Percentiles rank a stretch among this genome's conserved stretches.
Evolutionary conservation across 129 eudicot species (phyloP).

Genomic region (Artemisia argyi): DNA sequence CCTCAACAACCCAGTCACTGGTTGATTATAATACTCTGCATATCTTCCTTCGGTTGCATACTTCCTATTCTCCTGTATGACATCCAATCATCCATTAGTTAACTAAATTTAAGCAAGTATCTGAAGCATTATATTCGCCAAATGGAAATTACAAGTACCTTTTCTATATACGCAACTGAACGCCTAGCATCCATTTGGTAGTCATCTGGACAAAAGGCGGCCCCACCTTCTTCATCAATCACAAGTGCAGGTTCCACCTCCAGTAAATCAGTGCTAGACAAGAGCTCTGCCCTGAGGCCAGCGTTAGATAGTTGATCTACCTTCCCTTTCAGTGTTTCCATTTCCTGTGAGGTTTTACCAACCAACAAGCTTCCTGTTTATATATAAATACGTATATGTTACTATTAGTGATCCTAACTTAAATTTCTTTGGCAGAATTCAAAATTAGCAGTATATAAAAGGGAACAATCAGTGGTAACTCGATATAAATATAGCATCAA

Average conservation of each 20-base stretch:
- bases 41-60: no score
- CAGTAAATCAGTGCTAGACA: slow-evolving; percentile 53
- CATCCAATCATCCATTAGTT: no score
- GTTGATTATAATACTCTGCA: no score
- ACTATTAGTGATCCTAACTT: no score
- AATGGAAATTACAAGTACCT: slow-evolving; percentile 41
- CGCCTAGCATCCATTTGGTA: slow-evolving; percentile 78
- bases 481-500: no score
- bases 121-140: background rate
- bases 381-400: background rate
- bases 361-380: slow-evolving; percentile 86
- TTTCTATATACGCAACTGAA: slow-evolving; percentile 69
- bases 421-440: no score
- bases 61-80: no score
- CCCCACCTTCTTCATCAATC: slow-evolving; percentile 71
- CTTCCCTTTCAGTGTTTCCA: slow-evolving; percentile 44
- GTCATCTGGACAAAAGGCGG: slow-evolving; percentile 84
- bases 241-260: slow-evolving; percentile 69
- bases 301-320: slow-evolving; percentile 64
- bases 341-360: slow-evolving; percentile 68
- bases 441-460: no score
- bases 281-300: slow-evolving; percentile 68
- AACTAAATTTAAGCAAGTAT: background rate
- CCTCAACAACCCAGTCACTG: no score
- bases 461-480: no score